These are phyloP conservation scores for Leersia perrieri DNA, from an alignment of 176 grass and related monocot species.

Conservation along the genomic window DNA sequence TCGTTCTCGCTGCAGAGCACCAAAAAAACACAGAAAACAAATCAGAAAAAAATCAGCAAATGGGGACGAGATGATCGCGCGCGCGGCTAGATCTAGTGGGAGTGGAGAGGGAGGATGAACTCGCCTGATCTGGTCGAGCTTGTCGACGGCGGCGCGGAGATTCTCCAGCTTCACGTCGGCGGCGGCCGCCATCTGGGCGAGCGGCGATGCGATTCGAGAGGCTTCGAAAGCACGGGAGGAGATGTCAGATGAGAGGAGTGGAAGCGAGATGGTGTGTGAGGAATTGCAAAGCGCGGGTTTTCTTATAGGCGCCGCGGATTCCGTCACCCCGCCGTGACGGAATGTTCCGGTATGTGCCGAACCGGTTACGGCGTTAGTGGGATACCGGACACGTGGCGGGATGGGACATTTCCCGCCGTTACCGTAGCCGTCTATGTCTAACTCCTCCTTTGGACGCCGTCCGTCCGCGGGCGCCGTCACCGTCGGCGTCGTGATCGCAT, in stretches of 20 bases:
- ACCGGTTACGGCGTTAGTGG: slow-evolving; percentile 6
- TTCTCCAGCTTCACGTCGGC: slow-evolving; percentile 57
- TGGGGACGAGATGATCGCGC: not conserved
- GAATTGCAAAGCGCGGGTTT: not conserved
- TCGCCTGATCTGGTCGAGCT: slow-evolving; percentile 85
- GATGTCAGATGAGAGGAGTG: slow-evolving; percentile 46
- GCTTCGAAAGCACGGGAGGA: slow-evolving; percentile 36
- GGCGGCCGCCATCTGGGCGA: slow-evolving; percentile 39
- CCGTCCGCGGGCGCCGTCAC: not conserved
- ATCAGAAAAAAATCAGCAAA: not conserved
- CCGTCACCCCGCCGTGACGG: slow-evolving; percentile 22
- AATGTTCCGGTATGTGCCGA: slow-evolving; percentile 19
- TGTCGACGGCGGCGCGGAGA: slow-evolving; percentile 52
- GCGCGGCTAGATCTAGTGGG: not conserved
- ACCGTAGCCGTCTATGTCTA: not conserved
- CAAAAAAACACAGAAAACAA: not conserved
- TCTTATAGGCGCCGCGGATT: slow-evolving; percentile 23
- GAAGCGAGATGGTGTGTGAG: not conserved
- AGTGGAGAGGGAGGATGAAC: not conserved
- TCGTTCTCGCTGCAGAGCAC: slow-evolving; percentile 72
- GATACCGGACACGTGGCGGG: slow-evolving; percentile 6
- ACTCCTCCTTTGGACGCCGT: not conserved
- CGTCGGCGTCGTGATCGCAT: slow-evolving; percentile 9
- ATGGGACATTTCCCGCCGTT: not conserved
- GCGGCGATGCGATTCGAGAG: slow-evolving; percentile 30